Base-by-base conservation (phyloP, 306 rosid genomes). In the Fragaria iinumae region DNA sequence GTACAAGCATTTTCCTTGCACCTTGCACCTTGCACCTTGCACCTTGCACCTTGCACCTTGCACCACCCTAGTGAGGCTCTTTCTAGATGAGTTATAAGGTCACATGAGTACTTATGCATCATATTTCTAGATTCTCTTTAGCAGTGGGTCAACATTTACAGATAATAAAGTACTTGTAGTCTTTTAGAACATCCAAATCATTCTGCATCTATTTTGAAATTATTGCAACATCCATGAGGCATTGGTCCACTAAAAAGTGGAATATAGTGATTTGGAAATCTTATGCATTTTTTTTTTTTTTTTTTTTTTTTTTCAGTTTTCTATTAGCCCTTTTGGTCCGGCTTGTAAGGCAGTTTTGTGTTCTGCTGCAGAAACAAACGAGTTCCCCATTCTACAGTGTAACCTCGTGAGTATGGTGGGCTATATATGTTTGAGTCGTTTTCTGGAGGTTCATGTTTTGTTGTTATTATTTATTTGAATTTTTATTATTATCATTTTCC, bases 331-430 rank as follows among this genome's bases (percentile, higher is more conserved):
- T 45, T 69, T 25, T 25, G 41, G 73, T 69, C 20, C 4, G 73
- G 57, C 39, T 23, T 23, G 73, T 45, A 16, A 5, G 57, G 57
- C 74, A 47, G 29, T 17, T 20, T 52, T 76, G 48, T 64, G 48
- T 5, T 65, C 23, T 48, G 67, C 52, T 66, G 50, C 48, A 32
- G 32, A 65, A 45, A 23, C 25, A n/a, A 32, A 17, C 4, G 13
- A 32, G 36, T 32, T 32, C 36, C 34, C 36, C 36, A 55, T 55
- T 29, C 39, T 29, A 65, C 72, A 56, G 20, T 47, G 59, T 53
- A 34, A 36, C 29, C 87, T 67, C 83, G 87, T 83, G 87, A 86
- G 23, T 63, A 10, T 44, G 38, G 87, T 86, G 85, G 81, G 84
- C 75, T 36, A 72, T 62, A 72, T 62, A 72, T 41, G 1, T 39